Conservation (phyloP, 2,329 filamentous ascomycete species). For the Ophiostoma pallidulum region DNA sequence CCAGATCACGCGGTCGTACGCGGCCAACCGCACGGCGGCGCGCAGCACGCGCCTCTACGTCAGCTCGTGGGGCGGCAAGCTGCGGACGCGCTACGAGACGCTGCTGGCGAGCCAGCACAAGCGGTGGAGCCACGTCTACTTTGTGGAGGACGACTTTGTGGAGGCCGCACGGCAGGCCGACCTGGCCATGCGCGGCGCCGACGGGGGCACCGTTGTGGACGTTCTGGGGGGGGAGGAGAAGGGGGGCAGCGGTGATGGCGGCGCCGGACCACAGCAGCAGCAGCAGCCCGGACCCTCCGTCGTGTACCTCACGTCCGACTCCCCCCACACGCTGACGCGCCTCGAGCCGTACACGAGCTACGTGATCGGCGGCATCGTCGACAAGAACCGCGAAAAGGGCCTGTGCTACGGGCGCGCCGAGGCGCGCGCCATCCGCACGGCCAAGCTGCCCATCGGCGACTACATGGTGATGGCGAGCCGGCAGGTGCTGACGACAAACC, state of each 20-base stretch:
- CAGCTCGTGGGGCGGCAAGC: constrained; percentile 64
- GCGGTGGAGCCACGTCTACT: constrained; percentile 69
- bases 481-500: constrained; percentile 83
- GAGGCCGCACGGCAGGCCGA: constrained; percentile 57
- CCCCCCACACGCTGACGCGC: constrained; percentile 70
- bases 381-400: constrained; percentile 93
- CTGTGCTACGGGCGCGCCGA: constrained; percentile 78
- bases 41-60: constrained; percentile 66
- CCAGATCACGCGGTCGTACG: constrained; percentile 82
- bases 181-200: constrained; percentile 51
- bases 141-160: constrained; percentile 66
- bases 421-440: constrained; percentile 70
- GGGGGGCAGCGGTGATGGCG: neutral
- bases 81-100: constrained; percentile 68
- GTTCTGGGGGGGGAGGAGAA: constrained; percentile 34
- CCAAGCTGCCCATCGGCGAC: constrained; percentile 87
- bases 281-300: constrained; percentile 42
- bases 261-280: too few species aligned
- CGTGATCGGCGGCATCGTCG: constrained; percentile 87
- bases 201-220: constrained; percentile 50
- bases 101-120: constrained; percentile 61
- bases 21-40: constrained; percentile 64
- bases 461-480: constrained; percentile 86
- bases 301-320: constrained; percentile 87
- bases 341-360: constrained; percentile 86